These are phyloP conservation scores for Colletotrichum orbiculare DNA, from an alignment of 2,329 filamentous ascomycete genomes.

Conservation along the genomic window DNA sequence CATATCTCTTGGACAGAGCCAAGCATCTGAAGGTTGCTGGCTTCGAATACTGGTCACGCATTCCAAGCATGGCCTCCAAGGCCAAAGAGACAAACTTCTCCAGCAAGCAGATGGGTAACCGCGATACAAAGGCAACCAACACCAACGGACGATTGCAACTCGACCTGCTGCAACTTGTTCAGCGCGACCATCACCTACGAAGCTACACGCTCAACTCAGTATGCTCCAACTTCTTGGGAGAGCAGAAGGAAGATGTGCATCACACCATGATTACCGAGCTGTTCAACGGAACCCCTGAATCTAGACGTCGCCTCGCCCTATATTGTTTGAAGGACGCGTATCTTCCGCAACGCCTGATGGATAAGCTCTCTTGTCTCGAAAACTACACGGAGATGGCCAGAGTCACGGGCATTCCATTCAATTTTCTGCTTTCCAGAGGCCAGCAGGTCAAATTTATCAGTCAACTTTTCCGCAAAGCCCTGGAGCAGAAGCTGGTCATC, in stretches of 20 bases:
- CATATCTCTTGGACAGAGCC: slow-evolving; percentile 90
- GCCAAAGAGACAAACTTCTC: slow-evolving; percentile 87
- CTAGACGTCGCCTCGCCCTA: slow-evolving; percentile 86
- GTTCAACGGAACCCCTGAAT: slow-evolving; percentile 96
- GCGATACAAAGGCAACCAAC: slow-evolving; percentile 93
- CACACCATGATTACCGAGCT: slow-evolving; percentile 99
- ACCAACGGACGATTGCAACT: slow-evolving; percentile 94
- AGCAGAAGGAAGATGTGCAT: slow-evolving; percentile 99
- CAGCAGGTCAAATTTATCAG: slow-evolving; percentile 99
- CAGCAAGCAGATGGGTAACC: slow-evolving; percentile 98
- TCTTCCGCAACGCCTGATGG: slow-evolving; percentile 91
- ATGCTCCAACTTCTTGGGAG: slow-evolving; percentile 91
- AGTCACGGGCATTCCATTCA: slow-evolving; percentile 98
- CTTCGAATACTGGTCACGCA: slow-evolving; percentile 89
- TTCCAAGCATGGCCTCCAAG: slow-evolving; percentile 76
- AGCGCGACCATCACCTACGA: slow-evolving; percentile 92
- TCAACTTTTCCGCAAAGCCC: slow-evolving; percentile 93
- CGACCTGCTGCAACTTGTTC: slow-evolving; percentile 92
- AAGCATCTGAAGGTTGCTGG: slow-evolving; percentile 81
- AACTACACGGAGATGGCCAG: slow-evolving; percentile 99
- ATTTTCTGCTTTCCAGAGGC: slow-evolving; percentile 88
- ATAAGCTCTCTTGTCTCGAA: slow-evolving; percentile 97
- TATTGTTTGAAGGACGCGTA: slow-evolving; percentile 99
- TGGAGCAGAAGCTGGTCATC: slow-evolving; percentile 93
- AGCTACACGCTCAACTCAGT: slow-evolving; percentile 99